These are phyloP conservation scores for Microbotryum violaceum DNA, from an alignment of 1,284 basidiomycete genomes.

Conservation along the genomic window DNA sequence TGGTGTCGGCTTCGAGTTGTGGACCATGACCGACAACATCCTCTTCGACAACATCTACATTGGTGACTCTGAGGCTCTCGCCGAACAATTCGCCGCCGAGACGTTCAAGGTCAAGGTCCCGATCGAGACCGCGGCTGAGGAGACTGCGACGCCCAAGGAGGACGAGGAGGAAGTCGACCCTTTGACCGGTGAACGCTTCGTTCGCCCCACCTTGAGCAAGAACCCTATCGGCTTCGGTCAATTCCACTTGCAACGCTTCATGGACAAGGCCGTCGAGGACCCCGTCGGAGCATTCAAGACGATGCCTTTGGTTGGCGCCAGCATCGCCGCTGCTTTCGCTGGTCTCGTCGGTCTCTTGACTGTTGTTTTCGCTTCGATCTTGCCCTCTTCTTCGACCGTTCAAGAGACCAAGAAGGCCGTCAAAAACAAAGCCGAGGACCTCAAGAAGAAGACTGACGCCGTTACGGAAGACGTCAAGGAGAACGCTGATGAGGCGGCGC, in stretches of 20 bases:
- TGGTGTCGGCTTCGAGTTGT: conserved; percentile 92
- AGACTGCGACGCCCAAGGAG: conserved; percentile 40
- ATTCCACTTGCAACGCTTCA: conserved; percentile 61
- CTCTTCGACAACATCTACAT: conserved; percentile 69
- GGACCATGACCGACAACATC: conserved; percentile 98
- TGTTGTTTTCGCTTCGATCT: conserved; percentile 39
- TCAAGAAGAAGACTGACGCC: conserved; percentile 26
- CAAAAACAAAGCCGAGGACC: conserved; percentile 11
- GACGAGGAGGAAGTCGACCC: conserved; percentile 27
- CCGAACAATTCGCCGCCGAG: conserved; percentile 68
- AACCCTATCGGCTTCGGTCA: conserved; percentile 73
- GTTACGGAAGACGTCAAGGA: conserved; percentile 14
- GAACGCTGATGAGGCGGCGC: conserved; percentile 8
- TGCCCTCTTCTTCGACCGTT: conserved; percentile 17
- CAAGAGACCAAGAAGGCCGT: conserved; percentile 3
- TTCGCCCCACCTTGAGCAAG: conserved; percentile 40
- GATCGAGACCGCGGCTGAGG: conserved; percentile 43
- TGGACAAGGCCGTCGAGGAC: conserved; percentile 63
- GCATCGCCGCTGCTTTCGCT: conserved; percentile 60
- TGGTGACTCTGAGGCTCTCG: conserved; percentile 75
- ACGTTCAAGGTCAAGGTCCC: conserved; percentile 74
- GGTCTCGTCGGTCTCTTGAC: conserved; percentile 76
- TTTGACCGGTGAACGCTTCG: conserved; percentile 19
- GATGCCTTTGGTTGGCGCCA: conserved; percentile 74
- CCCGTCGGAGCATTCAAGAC: conserved; percentile 67